These are phyloP conservation scores for Solanum sitiens DNA, from an alignment of 257 asterid genomes.

Conservation along the genomic window DNA sequence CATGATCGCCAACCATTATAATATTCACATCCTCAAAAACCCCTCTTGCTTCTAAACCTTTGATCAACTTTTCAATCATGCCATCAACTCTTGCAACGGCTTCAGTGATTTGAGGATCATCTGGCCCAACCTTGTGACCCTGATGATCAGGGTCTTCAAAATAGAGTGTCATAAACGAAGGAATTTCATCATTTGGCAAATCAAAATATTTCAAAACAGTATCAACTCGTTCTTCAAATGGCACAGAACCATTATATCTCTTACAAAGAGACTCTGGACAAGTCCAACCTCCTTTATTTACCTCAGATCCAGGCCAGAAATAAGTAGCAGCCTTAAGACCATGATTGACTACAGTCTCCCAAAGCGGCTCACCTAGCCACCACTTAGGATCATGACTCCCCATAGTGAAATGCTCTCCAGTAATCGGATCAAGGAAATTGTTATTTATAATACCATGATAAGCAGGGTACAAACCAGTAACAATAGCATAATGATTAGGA, in stretches of 20 bases:
- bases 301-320: slow-evolving; percentile 85
- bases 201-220: slow-evolving; percentile 52
- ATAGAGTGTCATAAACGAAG: slow-evolving; percentile 53
- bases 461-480: slow-evolving; percentile 67
- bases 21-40: slow-evolving; percentile 50
- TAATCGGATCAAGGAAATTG: slow-evolving; percentile 38
- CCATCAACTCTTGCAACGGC: slow-evolving; percentile 38
- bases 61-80: slow-evolving; percentile 45
- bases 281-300: slow-evolving; percentile 46
- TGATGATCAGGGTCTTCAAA: slow-evolving; percentile 75
- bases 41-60: slow-evolving; percentile 50
- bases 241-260: slow-evolving; percentile 47
- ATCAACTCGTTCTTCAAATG: slow-evolving; percentile 62
- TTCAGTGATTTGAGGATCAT: slow-evolving; percentile 45
- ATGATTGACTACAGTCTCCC: slow-evolving; percentile 57
- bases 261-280: slow-evolving; percentile 37
- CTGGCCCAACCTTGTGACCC: slow-evolving; percentile 71
- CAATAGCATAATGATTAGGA: slow-evolving; percentile 71
- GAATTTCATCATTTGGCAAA: slow-evolving; percentile 41
- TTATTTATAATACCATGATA: slow-evolving; percentile 64
- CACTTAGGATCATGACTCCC: slow-evolving; percentile 50
- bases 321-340: slow-evolving; percentile 62
- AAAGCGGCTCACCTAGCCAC: slow-evolving; percentile 83
- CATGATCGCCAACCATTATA: slow-evolving; percentile 67
- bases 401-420: slow-evolving; percentile 47